These are phyloP conservation scores for Entonaema liquescens DNA, from an alignment of 495 filamentous ascomycete genomes.

Conservation along the genomic window DNA sequence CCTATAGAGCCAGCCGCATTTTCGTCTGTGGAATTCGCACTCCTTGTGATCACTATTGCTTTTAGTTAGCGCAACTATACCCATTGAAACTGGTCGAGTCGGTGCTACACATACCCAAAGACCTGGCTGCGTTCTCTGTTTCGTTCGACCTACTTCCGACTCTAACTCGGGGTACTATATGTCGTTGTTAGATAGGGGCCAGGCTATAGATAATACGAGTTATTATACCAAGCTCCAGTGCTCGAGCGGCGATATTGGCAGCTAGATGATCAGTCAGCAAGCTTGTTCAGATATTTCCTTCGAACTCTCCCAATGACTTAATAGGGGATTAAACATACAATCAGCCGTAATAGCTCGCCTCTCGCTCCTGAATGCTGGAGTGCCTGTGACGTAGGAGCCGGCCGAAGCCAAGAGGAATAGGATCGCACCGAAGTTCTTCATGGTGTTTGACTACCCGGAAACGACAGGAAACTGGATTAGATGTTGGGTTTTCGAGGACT, in stretches of 20 bases:
- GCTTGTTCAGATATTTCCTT: not conserved
- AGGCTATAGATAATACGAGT: not conserved
- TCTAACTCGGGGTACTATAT: not conserved
- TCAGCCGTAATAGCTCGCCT: constrained; percentile 5
- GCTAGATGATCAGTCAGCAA: constrained; percentile 13
- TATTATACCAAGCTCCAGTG: constrained; percentile 17
- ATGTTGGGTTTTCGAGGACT: not conserved
- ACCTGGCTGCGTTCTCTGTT: constrained; percentile 7
- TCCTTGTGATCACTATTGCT: constrained; percentile 1
- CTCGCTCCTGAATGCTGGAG: constrained; percentile 14
- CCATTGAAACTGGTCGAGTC: not conserved
- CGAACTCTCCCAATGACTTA: no score
- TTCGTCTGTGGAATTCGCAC: constrained; percentile 6
- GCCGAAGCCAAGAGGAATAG: constrained; percentile 26
- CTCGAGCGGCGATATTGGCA: constrained; percentile 20
- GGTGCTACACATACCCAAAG: not conserved
- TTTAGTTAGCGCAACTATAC: not conserved
- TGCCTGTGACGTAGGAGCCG: constrained; percentile 26
- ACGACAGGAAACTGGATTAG: constrained; percentile 8
- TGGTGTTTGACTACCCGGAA: constrained; percentile 25
- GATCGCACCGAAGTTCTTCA: constrained; percentile 29
- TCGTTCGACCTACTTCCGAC: not conserved
- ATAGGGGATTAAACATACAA: constrained; percentile 5
- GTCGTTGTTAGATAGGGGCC: not conserved
- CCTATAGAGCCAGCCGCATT: constrained; percentile 10